phyloP scores from a whole-genome alignment of 371 early-diverging fungal species.

The Mucor irregularis region DNA sequence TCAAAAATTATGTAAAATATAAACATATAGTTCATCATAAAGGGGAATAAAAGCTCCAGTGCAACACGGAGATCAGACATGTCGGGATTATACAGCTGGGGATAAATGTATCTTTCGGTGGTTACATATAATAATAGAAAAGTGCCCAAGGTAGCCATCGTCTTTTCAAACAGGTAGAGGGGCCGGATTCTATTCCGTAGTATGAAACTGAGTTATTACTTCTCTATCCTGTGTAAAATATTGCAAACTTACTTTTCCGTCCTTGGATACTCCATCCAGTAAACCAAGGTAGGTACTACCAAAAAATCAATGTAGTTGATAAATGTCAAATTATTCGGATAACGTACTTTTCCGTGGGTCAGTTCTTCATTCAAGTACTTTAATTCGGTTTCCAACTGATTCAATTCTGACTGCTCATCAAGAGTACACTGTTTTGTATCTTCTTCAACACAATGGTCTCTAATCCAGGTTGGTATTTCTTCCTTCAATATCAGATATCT shows the following conservation, averaged over 20 bases:
- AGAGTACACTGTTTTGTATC: neutral
- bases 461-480: constrained; percentile 26
- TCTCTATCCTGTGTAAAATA: too few species aligned
- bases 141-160: constrained; percentile 72
- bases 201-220: constrained; percentile 20
- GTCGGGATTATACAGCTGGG: constrained; percentile 62
- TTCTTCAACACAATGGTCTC: constrained; percentile 7
- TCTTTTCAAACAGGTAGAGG: constrained; percentile 81
- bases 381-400: constrained; percentile 45
- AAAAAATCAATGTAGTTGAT: constrained; percentile 83
- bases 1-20: constrained; percentile 94
- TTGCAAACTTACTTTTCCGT: constrained; percentile 73
- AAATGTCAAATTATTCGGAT: constrained; percentile 80
- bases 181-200: constrained; percentile 86
- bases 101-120: constrained; percentile 83
- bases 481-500: constrained; percentile 37
- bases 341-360: constrained; percentile 48
- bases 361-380: constrained; percentile 62
- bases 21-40: constrained; percentile 83
- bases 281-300: constrained; percentile 86
- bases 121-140: constrained; percentile 78
- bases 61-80: constrained; percentile 53
- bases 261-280: constrained; percentile 89
- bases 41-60: constrained; percentile 76
- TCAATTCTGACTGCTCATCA: too few species aligned